Base-by-base conservation (phyloP, 2,329 filamentous ascomycete species). In the Golovinomyces cichoracearum region DNA sequence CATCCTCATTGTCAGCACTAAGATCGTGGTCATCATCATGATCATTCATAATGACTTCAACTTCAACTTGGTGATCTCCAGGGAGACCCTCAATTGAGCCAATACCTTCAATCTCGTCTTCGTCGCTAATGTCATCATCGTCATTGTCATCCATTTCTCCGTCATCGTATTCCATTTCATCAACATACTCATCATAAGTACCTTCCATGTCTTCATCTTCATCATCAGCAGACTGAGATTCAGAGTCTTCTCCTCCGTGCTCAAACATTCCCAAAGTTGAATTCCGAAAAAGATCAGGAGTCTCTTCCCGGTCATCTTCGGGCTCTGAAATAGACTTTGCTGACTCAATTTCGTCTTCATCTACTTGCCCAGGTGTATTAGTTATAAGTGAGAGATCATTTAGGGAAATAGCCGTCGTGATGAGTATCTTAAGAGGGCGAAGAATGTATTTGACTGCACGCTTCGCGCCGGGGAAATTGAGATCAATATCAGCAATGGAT, bases 381-480 rank as follows among this genome's bases (percentile, higher is more conserved):
- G 78, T 77, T 33, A 90, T 73, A 49, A 90, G 76, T 35, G 55
- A 53, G 3, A 58, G 53, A 37, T 83, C 84, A 60, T 86, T 95
- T 31, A 98, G 67, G 50, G 81, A 73, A 53, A 92, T 82, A 1
- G 85, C 90, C 10, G 86, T 88, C 54, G 80, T 80, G 0, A 88
- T 93, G 37, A 98, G 68, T 49, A 82, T 78, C 57, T 88, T 83
- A 21, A 98, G 70, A 2, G 93, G 88, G 33, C 83, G 80, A 42
- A 98, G 70, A 48, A 98, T 93, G 62, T 93, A 92, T 65, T 95
- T 98, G 58, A 98, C 84, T 13, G 86, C 86, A 44, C 86, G 77
- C 66, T 93, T 93, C 15, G 92, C 83, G 23, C 83, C 80, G 0
- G 88, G 86, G 63, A 92, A 94, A 56, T 92, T 93, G 52, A 98